phyloP scores from a whole-genome alignment of 2,329 filamentous ascomycete species.

The Microsporum canis region DNA sequence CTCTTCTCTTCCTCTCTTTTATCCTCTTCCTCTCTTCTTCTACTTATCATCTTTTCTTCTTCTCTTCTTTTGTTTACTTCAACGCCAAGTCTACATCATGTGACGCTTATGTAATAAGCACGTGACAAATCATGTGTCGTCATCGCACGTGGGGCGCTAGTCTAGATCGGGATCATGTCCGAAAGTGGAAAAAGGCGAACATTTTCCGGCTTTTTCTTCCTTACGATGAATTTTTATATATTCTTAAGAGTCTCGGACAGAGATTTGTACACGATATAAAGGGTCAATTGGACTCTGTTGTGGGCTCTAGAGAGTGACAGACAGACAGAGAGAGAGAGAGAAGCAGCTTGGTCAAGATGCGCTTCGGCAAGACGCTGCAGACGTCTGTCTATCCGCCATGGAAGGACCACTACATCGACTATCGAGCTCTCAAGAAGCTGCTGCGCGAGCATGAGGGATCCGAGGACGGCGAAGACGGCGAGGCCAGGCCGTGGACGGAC shows the following conservation, averaged over 20 bases:
- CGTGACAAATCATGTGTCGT: not conserved
- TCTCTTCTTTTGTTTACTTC: not conserved
- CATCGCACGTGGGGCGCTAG: slow-evolving; percentile 1
- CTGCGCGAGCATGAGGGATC: slow-evolving; percentile 61
- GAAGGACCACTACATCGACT: slow-evolving; percentile 92
- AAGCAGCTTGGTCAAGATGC: slow-evolving; percentile 50
- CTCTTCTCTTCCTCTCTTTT: not conserved
- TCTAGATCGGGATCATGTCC: not conserved
- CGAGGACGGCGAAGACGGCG: slow-evolving; percentile 42
- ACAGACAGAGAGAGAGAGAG: not conserved
- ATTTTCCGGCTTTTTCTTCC: not conserved
- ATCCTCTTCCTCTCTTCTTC: not conserved
- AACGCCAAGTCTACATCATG: not conserved
- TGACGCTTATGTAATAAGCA: not conserved
- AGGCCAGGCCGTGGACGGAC: slow-evolving; percentile 63
- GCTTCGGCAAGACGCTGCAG: slow-evolving; percentile 81
- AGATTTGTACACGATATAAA: too few species aligned
- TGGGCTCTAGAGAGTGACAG: not conserved
- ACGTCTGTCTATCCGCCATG: slow-evolving; percentile 73
- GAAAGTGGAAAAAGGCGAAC: not conserved
- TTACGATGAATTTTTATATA: not conserved
- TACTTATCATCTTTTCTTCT: not conserved
- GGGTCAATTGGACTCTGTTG: not conserved
- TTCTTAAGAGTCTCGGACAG: not conserved
- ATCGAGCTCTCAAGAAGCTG: slow-evolving; percentile 79